Base-by-base conservation (phyloP, 2,329 filamentous ascomycete genomes). In the Phialemoniopsis sp. region DNA sequence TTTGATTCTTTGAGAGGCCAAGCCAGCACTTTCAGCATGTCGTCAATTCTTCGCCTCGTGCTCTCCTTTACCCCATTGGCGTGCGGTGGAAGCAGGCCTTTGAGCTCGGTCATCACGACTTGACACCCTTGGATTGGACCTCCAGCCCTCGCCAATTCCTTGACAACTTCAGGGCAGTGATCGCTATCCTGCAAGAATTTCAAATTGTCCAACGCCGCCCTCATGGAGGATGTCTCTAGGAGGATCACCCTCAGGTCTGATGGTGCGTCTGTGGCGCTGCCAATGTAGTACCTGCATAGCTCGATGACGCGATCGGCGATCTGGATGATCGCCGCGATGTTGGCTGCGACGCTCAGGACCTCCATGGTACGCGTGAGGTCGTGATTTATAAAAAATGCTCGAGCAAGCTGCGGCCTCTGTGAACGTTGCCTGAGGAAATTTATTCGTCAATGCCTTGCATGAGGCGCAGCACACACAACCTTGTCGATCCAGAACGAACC, bases 1-100 rank as follows among this genome's bases (percentile, higher is more conserved):
- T 26, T 38, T 5, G 17, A 30, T 9, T 21, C 30, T 26, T 29
- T 28, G 13, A 38, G 15, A 5, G 37, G 37, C 37, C 37, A 38
- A 3, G 37, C 37, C 10, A 34, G 19, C 3, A 8, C 14, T 10
- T 26, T 16, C 10, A 36, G 10, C 16, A 21, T 26, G 14, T 14
- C 12, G 4, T n/a, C 8, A 21, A 29, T 4, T 14, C 18, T 36
- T 4, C 18, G 5, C 34, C 7, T 16, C 18, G 7, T 28, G 5
- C 10, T 15, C 5, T 4, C 19, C 7, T 29, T 29, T 9, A 13
- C 4, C 4, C 3, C 5, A 8, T 12, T 6, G 15, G 34, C 21
- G 13, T 14, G 5, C 9, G 3, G 18, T 36, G 15, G 10, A 7
- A 36, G 16, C 21, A 36, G 34, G n/a, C 10, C 4, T 13, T 36